phyloP scores from a whole-genome alignment of 129 eudicot genomes.

The Saussurea involucrata region DNA sequence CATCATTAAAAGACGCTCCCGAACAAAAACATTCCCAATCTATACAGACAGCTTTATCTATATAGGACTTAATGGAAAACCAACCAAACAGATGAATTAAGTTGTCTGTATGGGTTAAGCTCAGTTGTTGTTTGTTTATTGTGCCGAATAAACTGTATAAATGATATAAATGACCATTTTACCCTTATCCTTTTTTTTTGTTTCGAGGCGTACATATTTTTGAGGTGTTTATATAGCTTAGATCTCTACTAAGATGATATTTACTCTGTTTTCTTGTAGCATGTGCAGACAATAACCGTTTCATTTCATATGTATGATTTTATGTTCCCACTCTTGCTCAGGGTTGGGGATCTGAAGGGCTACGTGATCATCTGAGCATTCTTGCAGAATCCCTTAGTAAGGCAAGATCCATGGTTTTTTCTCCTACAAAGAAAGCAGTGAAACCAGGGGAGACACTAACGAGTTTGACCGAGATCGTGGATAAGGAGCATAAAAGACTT shows the following conservation, averaged over 20 bases:
- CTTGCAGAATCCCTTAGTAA: constrained; percentile 57
- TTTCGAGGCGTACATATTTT: neutral
- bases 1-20: no score
- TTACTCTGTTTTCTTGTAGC: neutral
- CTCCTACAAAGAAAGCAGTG: constrained; percentile 41
- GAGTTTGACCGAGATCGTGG: constrained; percentile 57
- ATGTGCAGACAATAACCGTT: no score
- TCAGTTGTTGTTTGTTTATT: neutral
- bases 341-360: constrained; percentile 63
- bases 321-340: constrained; percentile 7
- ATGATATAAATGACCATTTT: neutral
- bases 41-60: no score
- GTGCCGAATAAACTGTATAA: neutral
- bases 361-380: constrained; percentile 52
- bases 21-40: no score
- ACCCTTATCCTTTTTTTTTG: neutral
- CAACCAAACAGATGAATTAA: neutral
- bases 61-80: no score
- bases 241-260: neutral
- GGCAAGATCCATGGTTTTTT: constrained; percentile 57
- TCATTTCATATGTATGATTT: neutral
- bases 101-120: no score
- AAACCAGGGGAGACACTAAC: constrained; percentile 54
- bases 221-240: neutral
- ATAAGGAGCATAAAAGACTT: constrained; percentile 80